Base-by-base conservation (phyloP, 2,329 filamentous ascomycete species). In the Fusarium tricinctum region DNA sequence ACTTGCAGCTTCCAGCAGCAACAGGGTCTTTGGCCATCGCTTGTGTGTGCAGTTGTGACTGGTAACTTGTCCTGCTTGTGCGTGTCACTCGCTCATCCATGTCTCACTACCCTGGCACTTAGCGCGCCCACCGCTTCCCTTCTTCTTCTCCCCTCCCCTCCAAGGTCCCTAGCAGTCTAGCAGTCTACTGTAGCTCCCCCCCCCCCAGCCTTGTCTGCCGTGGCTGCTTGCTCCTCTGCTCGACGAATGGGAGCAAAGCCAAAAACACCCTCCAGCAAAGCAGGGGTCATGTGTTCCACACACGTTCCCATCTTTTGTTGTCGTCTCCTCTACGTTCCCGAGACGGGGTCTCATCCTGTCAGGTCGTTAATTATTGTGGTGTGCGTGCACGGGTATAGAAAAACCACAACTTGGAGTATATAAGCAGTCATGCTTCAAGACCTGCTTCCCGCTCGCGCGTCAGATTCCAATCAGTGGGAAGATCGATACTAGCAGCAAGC, bases 1-100 rank as follows among this genome's bases (percentile, higher is more conserved):
- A 28, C 26, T 28, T 10, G 30, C 39, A 63, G 22, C 46, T 44
- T 57, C 56, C 30, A 32, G 14, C 43, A 40, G 22, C 45, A 66
- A 43, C 60, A 66, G 65, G 66, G 61, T 69, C 66, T 69, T 52
- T 61, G 40, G 49, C 57, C 65, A 55, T 69, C 60, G 49, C 61
- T 59, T 66, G 66, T 65, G 63, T 53, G 42, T 56, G 22, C 22
- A 23, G 23, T 23, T 23, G 23, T 23, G 23, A 23, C 23, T 23
- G 7, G 23, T 23, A 23, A 23, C 23, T 23, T 23, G 26, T 28
- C 23, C 23, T 23, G 23, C 23, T 23, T 23, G 23, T 23, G 23
- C 23, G 66, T 68, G 63, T 64, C 68, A 68, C 61, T 72, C 60
- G 67, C 63, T 57, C 66, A 73, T 64, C 71, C 68, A 70, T 71